Evolutionary conservation across 2,329 filamentous ascomycete species (phyloP), one percentile per base, ranked within the genome.

Genomic region (Botrytis squamosa): DNA sequence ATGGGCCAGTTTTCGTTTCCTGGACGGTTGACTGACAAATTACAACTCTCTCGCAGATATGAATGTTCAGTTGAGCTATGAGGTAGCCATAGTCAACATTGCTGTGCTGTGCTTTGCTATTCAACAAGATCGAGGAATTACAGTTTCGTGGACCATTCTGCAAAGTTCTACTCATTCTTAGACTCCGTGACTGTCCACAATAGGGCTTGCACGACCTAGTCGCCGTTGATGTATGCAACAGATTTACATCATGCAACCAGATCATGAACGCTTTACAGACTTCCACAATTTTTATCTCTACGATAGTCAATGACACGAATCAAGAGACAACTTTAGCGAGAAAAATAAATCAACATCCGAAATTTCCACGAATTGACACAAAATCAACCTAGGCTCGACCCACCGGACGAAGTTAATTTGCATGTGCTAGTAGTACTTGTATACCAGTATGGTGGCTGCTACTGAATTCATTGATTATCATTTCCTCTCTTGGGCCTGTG

Each of bases 361-460:
- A 67, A 67, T 67, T 38, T 40, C 44, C 64, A 67, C 36, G 33
- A 38, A 55, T 40, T 55, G 52, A 67, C 55, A 52, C 18, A 22
- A 55, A 40, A 36, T 29, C 29, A n/a, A n/a, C 65, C 33, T 67
- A 67, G 65, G 46, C 49, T 29, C 46, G 42, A 67, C 33, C 44
- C 25, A 6, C 44, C 40, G 40, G 33, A 36, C 33, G 36, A 67
- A 20, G 65, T 52, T 40, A 29, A 67, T 67, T 55, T 67, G 33
- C 46, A 67, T 67, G 65, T 67, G 46, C 65, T 67, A 38, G 46
- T 40, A 25, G 22, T 67, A 67, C 40, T 65, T 44, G 62, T 44
- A 29, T 65, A 33, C 18, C 18, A 10, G 40, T 65, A 42, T 65
- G 16, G 9, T 46, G 9, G n/a, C 62, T 46, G n/a, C 5, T 40